phyloP scores from a whole-genome alignment of 202 grass and related monocot genomes.

The Zizania palustris region DNA sequence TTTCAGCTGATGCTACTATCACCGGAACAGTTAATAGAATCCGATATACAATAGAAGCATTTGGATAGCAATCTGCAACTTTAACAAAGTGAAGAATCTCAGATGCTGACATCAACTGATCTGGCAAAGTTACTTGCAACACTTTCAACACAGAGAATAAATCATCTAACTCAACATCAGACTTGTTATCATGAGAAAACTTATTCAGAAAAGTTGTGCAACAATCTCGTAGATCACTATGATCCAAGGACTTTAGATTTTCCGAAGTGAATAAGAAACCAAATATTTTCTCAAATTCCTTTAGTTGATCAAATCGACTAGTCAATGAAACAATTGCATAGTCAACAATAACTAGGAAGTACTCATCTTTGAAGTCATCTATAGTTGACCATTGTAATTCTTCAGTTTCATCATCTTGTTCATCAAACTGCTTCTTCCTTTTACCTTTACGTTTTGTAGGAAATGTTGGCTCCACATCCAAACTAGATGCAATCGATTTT shows the following conservation, averaged over 20 bases:
- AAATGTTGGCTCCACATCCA: too few species aligned
- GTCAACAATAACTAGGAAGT: background rate
- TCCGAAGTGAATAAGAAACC: too few species aligned
- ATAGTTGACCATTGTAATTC: background rate
- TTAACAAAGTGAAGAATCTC: background rate
- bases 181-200: background rate
- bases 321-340: too few species aligned
- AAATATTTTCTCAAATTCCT: too few species aligned
- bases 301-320: too few species aligned
- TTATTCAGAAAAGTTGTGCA: background rate
- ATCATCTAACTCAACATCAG: background rate
- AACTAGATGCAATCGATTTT: too few species aligned
- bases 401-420: background rate
- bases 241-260: conserved; percentile 6
- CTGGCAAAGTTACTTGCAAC: background rate
- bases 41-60: background rate
- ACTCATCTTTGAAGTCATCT: background rate
- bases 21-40: background rate
- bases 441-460: too few species aligned
- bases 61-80: conserved; percentile 8
- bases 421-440: too few species aligned
- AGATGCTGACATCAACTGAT: background rate
- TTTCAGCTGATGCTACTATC: too few species aligned
- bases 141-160: background rate
- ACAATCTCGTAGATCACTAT: background rate